Conservation (phyloP, 2,329 filamentous ascomycete genomes). For the Xylaria sp. region DNA sequence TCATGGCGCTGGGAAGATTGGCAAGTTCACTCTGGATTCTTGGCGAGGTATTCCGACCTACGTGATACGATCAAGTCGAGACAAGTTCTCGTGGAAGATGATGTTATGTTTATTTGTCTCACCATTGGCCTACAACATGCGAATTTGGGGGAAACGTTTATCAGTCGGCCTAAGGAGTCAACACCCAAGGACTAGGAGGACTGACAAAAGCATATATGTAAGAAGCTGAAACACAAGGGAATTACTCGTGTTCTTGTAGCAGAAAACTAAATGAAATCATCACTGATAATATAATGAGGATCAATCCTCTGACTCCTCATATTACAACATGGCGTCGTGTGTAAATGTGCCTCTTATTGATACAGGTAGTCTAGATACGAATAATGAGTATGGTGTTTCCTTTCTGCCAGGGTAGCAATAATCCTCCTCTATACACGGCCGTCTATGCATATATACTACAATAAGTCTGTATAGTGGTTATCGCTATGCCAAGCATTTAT, state of each 20-base stretch:
- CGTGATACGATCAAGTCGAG: neutral
- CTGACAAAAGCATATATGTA: neutral
- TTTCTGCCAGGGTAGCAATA: neutral
- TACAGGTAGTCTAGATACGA: neutral
- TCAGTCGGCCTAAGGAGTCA: neutral
- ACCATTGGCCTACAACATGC: neutral
- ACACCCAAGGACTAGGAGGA: neutral
- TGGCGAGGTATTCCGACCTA: neutral
- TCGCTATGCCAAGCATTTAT: constrained; percentile 29
- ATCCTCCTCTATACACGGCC: constrained; percentile 14
- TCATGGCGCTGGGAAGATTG: neutral
- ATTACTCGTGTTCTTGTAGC: neutral
- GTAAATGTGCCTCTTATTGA: neutral
- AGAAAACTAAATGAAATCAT: neutral
- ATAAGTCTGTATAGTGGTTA: constrained; percentile 17
- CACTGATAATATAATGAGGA: neutral
- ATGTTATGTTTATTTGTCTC: neutral
- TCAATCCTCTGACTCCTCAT: neutral
- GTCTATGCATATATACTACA: constrained; percentile 25
- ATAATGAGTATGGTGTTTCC: neutral
- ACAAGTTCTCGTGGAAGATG: neutral
- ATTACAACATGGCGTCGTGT: neutral
- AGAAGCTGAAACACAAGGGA: neutral
- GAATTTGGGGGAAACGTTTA: neutral
- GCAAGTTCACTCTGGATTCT: neutral